Evolutionary conservation across 257 asterid genomes (phyloP).

Genomic region (Solanum medicagineum): DNA sequence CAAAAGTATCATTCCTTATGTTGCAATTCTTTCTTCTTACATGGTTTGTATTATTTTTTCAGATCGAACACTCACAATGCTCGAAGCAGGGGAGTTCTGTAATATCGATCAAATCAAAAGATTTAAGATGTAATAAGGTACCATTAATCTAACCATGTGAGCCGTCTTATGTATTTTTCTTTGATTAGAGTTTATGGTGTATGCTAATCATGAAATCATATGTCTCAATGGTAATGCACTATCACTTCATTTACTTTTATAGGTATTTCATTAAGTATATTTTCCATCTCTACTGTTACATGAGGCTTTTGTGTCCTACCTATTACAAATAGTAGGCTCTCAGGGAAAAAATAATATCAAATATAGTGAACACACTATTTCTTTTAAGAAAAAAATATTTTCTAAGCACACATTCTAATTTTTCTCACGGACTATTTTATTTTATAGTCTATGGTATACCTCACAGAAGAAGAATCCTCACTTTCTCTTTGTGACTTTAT

Average conservation of each 20-base stretch:
- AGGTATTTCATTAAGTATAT: background rate
- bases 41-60: constrained; percentile 2
- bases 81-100: constrained; percentile 12
- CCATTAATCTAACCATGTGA: background rate
- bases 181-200: background rate
- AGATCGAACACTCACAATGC: constrained; percentile 14
- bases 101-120: constrained; percentile 6
- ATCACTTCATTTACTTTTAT: background rate
- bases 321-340: too few species aligned
- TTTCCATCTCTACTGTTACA: background rate
- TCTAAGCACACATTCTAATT: too few species aligned
- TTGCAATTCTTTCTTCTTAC: background rate
- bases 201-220: background rate
- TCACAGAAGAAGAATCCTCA: too few species aligned
- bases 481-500: too few species aligned
- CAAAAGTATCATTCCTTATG: background rate
- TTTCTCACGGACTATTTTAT: too few species aligned
- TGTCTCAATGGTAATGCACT: background rate
- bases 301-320: background rate
- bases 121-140: constrained; percentile 15
- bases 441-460: too few species aligned
- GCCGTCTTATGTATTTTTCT: background rate
- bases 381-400: too few species aligned
- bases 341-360: too few species aligned
- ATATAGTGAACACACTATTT: too few species aligned